Conservation (phyloP, 2,329 filamentous ascomycete species). For the Talaromyces marneffei region DNA sequence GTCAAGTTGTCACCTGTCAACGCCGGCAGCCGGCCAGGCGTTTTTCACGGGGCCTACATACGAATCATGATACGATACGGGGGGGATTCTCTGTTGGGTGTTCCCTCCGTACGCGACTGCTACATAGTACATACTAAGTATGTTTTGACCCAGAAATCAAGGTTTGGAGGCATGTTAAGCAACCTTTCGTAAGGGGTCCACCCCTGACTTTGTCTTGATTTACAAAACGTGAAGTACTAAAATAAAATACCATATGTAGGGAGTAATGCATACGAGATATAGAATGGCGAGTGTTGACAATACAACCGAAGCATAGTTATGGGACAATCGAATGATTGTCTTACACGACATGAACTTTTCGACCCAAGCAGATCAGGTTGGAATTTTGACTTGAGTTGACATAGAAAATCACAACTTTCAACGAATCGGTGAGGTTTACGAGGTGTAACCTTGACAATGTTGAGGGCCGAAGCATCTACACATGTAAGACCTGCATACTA, state of each 20-base stretch:
- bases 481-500: no score
- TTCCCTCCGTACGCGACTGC: neutral
- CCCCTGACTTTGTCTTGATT: neutral
- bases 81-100: neutral
- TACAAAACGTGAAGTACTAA: neutral
- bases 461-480: no score
- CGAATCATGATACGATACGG: neutral
- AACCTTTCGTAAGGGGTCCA: neutral
- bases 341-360: neutral
- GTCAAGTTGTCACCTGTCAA: neutral
- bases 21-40: neutral
- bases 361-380: neutral
- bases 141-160: neutral
- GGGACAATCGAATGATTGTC: neutral
- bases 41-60: neutral
- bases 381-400: neutral
- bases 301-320: neutral
- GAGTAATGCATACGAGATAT: neutral
- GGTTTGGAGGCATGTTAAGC: neutral
- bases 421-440: neutral
- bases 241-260: neutral
- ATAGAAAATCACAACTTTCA: neutral
- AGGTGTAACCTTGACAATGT: neutral
- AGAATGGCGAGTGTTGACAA: neutral
- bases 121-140: no score